Percentiles rank a stretch among this genome's conserved stretches.
Conservation (phyloP, 805 yeast genomes). For the Cyberlindnera euphorbiiphila region DNA sequence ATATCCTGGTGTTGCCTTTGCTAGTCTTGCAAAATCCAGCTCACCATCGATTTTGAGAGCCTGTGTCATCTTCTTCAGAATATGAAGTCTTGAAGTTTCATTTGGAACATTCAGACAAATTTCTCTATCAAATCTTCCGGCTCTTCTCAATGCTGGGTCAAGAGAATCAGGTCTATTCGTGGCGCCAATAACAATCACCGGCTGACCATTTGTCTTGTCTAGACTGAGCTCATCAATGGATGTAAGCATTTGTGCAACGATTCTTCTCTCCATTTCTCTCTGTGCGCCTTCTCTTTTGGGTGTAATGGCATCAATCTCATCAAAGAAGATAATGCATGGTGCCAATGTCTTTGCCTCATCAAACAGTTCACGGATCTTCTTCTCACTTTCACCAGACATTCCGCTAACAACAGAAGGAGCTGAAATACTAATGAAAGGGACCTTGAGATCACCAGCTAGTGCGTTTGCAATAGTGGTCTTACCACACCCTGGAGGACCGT, state of each 20-base stretch:
- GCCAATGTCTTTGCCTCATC: slow-evolving; percentile 89
- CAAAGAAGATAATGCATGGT: slow-evolving; percentile 90
- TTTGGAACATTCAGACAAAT: slow-evolving; percentile 93
- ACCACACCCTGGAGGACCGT: slow-evolving; percentile 99
- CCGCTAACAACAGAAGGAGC: slow-evolving; percentile 98
- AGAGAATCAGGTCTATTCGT: slow-evolving; percentile 95
- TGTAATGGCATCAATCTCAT: slow-evolving; percentile 96
- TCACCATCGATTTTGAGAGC: slow-evolving; percentile 62
- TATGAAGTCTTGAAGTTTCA: slow-evolving; percentile 73
- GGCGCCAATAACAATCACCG: slow-evolving; percentile 93
- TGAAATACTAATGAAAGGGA: slow-evolving; percentile 84
- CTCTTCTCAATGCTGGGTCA: slow-evolving; percentile 92
- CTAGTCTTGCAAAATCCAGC: slow-evolving; percentile 68
- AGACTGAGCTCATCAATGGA: slow-evolving; percentile 90
- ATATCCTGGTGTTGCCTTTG: slow-evolving; percentile 93
- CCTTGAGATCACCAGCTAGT: slow-evolving; percentile 89
- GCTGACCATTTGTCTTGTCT: slow-evolving; percentile 87
- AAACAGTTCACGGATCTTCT: slow-evolving; percentile 85
- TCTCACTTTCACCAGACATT: slow-evolving; percentile 98
- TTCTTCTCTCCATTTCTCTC: slow-evolving; percentile 95
- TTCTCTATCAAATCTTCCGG: slow-evolving; percentile 95
- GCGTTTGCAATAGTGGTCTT: slow-evolving; percentile 96
- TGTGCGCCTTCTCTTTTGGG: slow-evolving; percentile 98
- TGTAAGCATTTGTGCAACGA: slow-evolving; percentile 91
- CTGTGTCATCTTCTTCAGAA: slow-evolving; percentile 69